Evolutionary conservation across 176 grass and related monocot species (phyloP).

Genomic region (Zoysia japonica): DNA sequence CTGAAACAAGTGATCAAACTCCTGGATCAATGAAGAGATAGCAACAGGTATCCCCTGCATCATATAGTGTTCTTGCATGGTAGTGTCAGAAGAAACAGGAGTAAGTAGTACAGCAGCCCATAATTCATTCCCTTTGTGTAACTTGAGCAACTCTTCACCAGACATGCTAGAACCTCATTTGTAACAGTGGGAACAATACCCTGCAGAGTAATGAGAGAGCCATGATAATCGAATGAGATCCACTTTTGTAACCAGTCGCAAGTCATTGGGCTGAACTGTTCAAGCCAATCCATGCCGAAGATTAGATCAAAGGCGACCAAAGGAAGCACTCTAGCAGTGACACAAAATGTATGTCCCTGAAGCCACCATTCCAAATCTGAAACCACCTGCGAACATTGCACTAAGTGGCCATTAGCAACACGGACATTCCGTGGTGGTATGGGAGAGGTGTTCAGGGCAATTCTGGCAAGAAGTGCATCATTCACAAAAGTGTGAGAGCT

Average conservation of each 20-base stretch:
- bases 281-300: neutral
- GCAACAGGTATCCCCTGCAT: no score
- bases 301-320: neutral
- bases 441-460: no score
- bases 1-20: neutral
- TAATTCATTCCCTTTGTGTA: neutral
- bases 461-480: neutral
- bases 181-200: neutral
- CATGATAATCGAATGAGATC: neutral
- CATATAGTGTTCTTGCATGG: no score
- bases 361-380: neutral
- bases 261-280: neutral
- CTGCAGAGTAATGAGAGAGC: neutral
- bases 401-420: neutral
- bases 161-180: neutral
- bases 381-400: neutral
- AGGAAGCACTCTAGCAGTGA: neutral
- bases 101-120: neutral
- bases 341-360: neutral
- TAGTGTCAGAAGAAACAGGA: neutral
- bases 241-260: neutral
- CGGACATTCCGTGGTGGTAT: neutral
- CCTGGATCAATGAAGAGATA: no score
- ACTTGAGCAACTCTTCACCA: neutral
- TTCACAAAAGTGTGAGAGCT: neutral